Evolutionary conservation across 768 basidiomycete species (phyloP), one percentile per base, ranked within the genome.

Genomic region (Dentipellis sp.): DNA sequence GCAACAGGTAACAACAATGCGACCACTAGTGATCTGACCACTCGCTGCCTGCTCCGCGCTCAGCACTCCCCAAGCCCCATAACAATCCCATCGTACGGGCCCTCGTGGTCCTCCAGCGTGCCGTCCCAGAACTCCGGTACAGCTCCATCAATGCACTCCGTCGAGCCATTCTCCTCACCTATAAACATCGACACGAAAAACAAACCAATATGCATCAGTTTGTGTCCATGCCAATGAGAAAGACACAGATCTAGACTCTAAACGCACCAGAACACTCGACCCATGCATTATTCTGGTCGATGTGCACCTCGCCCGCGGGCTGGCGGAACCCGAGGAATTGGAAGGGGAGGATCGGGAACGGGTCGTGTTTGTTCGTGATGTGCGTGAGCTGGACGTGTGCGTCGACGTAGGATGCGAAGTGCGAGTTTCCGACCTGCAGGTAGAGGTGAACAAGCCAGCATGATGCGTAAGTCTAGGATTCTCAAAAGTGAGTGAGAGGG

Each of bases 341-440:
- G 8, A 52, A 52, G 4, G 60, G 58, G 4, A 63, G n/a, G 42
- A 56, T 61, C 45, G 64, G 60, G 56, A 63, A 21, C 9, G 60
- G 58, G n/a, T 64, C 63, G 19, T 54, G 17, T 34, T 39, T 55
- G 60, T 63, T 63, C 14, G 40, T 63, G 47, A 64, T 54, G 55
- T 55, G 63, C 45, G 56, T 56, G 16, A 61, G 29, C 35, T 49
- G 14, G n/a, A 42, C 17, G 36, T 22, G 42, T 35, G 53, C 40
- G 46, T 63, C 63, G 29, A 68, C 59, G 46, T 62, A 62, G 37
- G 57, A 40, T n/a, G 75, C 80, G 59, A 75, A 82, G n/a, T 69
- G 75, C 2, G 66, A 52, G 62, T 78, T 79, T 6, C 80, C 79
- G 17, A 81, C 39, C 39, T 40, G 37, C 37, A 38, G n/a, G n/a